phyloP scores from a whole-genome alignment of 306 rosid species.

The Inga laurina region DNA sequence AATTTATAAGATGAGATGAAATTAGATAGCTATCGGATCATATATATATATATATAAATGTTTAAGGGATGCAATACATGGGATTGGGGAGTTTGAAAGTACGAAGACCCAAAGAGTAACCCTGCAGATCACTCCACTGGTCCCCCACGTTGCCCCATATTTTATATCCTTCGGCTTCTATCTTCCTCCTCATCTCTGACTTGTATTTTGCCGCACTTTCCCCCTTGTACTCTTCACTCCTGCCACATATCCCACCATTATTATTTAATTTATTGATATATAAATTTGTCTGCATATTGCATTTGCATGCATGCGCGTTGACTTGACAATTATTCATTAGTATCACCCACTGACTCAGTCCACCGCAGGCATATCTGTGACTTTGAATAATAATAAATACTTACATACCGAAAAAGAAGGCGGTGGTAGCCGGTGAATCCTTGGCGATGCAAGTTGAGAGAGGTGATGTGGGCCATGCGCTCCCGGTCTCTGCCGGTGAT shows the following conservation, averaged over 20 bases:
- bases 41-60: too few species aligned
- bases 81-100: constrained; percentile 92
- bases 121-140: constrained; percentile 93
- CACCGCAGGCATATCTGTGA: too few species aligned
- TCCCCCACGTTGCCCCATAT: constrained; percentile 95
- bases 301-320: neutral
- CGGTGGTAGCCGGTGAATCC: constrained; percentile 74
- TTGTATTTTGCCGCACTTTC: constrained; percentile 62
- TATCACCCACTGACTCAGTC: neutral
- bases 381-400: neutral
- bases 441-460: constrained; percentile 55
- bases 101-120: constrained; percentile 64
- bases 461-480: constrained; percentile 52
- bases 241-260: neutral
- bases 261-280: too few species aligned
- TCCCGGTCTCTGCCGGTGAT: constrained; percentile 73
- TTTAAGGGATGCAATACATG: constrained; percentile 73
- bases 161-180: constrained; percentile 65
- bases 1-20: too few species aligned
- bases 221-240: constrained; percentile 57
- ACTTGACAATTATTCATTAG: neutral
- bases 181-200: constrained; percentile 55
- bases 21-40: too few species aligned
- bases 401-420: constrained; percentile 62
- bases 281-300: too few species aligned